Evolutionary conservation across 2,329 filamentous ascomycete species (phyloP), one percentile per base, ranked within the genome.

Genomic region (Fusarium sp.): DNA sequence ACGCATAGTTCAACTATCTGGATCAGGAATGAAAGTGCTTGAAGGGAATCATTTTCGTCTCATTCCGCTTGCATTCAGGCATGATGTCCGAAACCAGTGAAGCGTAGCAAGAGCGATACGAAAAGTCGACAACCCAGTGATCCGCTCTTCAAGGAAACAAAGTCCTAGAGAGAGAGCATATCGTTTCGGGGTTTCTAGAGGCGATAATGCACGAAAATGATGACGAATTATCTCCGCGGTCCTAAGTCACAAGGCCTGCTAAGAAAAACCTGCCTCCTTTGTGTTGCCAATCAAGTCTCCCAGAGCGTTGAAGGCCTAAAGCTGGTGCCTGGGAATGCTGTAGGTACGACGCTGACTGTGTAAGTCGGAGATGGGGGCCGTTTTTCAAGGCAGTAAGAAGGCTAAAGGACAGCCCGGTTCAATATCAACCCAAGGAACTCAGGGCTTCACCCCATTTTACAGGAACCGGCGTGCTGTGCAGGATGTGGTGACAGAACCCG

Each of bases 301-400:
- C 19, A 53, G 50, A 58, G 62, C 36, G 53, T 46, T 36, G 22
- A 54, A 59, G 34, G 57, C 66, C 62, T 70, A 50, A 66, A 51
- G 53, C 62, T 64, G 66, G 50, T 70, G 67, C 62, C 67, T 70
- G 53, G 57, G 45, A 42, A 50, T 44, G 21, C n/a, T 58, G 65
- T 50, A 53, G 44, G 66, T 62, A 46, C 58, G 44, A 67, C 39
- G 67, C 66, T 70, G 56, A 70, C 67, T 69, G 52, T 69, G 66
- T 66, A 70, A 67, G 57, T 65, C 57, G 28, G 57, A 50, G 43
- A 60, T 70, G 67, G 67, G 67, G 67, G 57, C 57, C 34, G 24
- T 44, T 40, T 44, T 49, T 59, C 17, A 19, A 21, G 26, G 40
- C 50, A 46, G 15, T 19, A 9, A 52, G 40, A 43, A 43, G 40